phyloP scores from a whole-genome alignment of 495 filamentous ascomycete genomes.

The Xylaria intraflava region DNA sequence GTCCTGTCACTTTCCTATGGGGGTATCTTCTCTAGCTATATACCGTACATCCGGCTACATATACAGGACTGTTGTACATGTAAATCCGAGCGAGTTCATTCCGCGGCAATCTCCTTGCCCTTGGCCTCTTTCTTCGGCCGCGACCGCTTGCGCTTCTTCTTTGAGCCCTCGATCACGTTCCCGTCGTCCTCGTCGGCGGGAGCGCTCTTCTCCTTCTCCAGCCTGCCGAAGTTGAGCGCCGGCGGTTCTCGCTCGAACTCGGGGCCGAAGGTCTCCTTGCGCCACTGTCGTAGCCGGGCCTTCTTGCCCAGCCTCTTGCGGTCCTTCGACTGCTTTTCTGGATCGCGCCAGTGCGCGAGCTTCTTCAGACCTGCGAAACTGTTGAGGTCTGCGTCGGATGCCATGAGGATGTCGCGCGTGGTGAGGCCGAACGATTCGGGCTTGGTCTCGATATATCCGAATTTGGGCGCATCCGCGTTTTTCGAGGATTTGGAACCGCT shows the following conservation, averaged over 20 bases:
- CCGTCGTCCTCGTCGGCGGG: constrained; percentile 9
- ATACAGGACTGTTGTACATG: no score
- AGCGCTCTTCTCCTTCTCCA: constrained; percentile 14
- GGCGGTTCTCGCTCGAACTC: constrained; percentile 44
- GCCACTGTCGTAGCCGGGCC: constrained; percentile 80
- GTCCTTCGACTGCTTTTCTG: constrained; percentile 80
- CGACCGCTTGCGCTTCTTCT: constrained; percentile 45
- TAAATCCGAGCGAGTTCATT: neutral
- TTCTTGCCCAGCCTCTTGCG: constrained; percentile 87
- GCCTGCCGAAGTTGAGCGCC: constrained; percentile 39
- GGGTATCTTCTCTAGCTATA: no score
- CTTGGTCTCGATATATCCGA: constrained; percentile 92
- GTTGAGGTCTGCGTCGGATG: constrained; percentile 80
- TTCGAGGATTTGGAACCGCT: constrained; percentile 28
- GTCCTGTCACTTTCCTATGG: no score
- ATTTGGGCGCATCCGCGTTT: constrained; percentile 30
- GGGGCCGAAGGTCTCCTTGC: constrained; percentile 82
- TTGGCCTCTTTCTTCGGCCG: constrained; percentile 30
- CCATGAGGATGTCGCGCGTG: constrained; percentile 84
- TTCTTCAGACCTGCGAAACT: constrained; percentile 91
- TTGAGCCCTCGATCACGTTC: constrained; percentile 30
- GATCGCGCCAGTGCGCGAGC: constrained; percentile 79
- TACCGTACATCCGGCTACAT: neutral
- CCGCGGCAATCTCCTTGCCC: constrained; percentile 17
- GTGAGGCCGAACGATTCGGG: constrained; percentile 85